Conservation (phyloP, 805 yeast species). For the Hanseniaspora valbyensis region DNA sequence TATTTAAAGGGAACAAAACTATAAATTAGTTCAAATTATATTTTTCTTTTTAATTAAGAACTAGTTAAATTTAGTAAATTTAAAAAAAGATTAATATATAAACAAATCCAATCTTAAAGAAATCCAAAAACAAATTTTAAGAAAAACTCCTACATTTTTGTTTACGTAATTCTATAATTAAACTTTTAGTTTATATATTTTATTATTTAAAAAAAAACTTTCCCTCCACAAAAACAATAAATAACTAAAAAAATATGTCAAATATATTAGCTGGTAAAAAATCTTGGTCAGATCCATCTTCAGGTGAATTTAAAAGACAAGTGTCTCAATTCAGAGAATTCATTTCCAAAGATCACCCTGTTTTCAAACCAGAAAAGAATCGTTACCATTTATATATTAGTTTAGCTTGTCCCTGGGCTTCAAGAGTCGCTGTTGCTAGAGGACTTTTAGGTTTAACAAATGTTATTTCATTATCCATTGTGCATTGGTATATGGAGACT, state of each 20-base stretch:
- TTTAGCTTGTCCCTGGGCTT: conserved; percentile 93
- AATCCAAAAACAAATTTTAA: no score
- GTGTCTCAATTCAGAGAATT: conserved; percentile 51
- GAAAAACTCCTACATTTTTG: no score
- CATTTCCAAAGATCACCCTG: conserved; percentile 50
- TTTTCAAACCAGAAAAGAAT: conserved; percentile 60
- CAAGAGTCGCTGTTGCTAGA: conserved; percentile 65
- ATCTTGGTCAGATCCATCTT: conserved; percentile 11
- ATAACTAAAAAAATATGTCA: not conserved
- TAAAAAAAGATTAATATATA: no score
- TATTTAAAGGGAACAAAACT: no score
- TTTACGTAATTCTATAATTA: no score
- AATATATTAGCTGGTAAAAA: not conserved
- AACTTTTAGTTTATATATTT: no score
- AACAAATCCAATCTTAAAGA: no score
- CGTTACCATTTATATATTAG: conserved; percentile 85
- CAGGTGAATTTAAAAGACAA: conserved; percentile 37
- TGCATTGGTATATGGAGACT: conserved; percentile 66
- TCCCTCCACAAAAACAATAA: not conserved
- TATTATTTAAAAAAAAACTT: not conserved
- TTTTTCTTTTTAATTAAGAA: no score
- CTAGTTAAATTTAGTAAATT: no score
- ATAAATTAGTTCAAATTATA: no score
- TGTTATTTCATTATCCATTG: conserved; percentile 59
- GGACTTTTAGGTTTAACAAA: conserved; percentile 58